Conservation (phyloP, 176 grass and related monocot genomes). For the barley (Hordeum vulgare) region DNA sequence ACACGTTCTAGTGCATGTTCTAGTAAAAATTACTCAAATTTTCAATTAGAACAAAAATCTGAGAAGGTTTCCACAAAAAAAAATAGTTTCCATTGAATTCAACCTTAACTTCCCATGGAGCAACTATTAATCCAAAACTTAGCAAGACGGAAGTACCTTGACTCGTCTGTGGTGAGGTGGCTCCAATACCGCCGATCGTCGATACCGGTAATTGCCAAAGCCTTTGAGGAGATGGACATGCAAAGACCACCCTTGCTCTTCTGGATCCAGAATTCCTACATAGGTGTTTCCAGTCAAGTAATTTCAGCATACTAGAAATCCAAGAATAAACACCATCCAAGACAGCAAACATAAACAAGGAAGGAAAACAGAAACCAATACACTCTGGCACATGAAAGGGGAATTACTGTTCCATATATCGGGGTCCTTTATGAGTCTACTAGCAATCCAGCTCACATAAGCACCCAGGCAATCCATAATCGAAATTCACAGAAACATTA, state of each 20-base stretch:
- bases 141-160: conserved; percentile 42
- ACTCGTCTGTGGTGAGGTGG: conserved; percentile 68
- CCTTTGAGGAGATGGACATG: conserved; percentile 82
- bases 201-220: conserved; percentile 74
- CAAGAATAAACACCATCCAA: background rate
- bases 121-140: background rate
- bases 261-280: conserved; percentile 86
- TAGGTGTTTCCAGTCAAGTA: conserved; percentile 41
- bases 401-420: conserved; percentile 29
- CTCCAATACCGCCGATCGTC: conserved; percentile 91
- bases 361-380: background rate
- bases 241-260: conserved; percentile 65
- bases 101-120: background rate
- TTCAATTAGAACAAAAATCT: background rate
- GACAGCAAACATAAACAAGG: conserved; percentile 3
- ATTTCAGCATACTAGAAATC: background rate
- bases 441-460: background rate
- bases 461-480: background rate
- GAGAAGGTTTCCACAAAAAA: background rate
- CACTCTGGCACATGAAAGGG: background rate
- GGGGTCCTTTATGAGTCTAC: background rate
- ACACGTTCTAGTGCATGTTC: background rate
- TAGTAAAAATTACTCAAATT: background rate
- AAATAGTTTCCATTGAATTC: background rate
- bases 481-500: background rate